phyloP scores from a whole-genome alignment of 2,329 filamentous ascomycete species.

The Verticillium isaacii region DNA sequence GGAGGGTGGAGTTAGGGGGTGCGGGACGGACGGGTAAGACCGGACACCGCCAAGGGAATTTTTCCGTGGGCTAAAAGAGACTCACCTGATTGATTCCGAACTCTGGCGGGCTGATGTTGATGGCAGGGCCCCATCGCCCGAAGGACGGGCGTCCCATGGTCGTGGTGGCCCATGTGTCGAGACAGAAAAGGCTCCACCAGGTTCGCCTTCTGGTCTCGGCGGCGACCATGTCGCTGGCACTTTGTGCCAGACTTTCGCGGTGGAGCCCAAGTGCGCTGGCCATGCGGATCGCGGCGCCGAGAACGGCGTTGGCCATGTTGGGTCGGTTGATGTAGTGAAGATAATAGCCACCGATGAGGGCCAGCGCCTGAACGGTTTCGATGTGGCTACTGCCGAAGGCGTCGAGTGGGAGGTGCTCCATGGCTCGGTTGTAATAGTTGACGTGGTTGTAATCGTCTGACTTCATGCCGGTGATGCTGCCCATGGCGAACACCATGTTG shows the following conservation, averaged over 20 bases:
- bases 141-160: constrained; percentile 67
- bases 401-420: constrained; percentile 62
- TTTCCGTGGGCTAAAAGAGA: background rate
- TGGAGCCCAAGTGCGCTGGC: constrained; percentile 70
- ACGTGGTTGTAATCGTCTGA: constrained; percentile 63
- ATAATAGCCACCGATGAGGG: constrained; percentile 70
- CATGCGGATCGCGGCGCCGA: constrained; percentile 68
- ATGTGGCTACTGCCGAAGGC: constrained; percentile 58
- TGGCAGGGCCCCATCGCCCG: constrained; percentile 62
- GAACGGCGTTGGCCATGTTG: constrained; percentile 70
- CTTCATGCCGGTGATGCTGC: constrained; percentile 64
- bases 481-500: constrained; percentile 74
- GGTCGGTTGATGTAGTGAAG: constrained; percentile 74
- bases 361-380: constrained; percentile 68
- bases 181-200: constrained; percentile 71
- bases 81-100: constrained; percentile 37
- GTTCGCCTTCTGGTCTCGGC: constrained; percentile 61
- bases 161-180: constrained; percentile 70
- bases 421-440: constrained; percentile 64
- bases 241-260: constrained; percentile 48
- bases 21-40: background rate
- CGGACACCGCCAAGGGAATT: background rate
- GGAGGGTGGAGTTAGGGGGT: constrained; percentile 1
- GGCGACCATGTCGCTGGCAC: constrained; percentile 42
- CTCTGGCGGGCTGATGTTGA: constrained; percentile 60